Conservation (phyloP, 257 asterid species). For the Nemophila menziesii region DNA sequence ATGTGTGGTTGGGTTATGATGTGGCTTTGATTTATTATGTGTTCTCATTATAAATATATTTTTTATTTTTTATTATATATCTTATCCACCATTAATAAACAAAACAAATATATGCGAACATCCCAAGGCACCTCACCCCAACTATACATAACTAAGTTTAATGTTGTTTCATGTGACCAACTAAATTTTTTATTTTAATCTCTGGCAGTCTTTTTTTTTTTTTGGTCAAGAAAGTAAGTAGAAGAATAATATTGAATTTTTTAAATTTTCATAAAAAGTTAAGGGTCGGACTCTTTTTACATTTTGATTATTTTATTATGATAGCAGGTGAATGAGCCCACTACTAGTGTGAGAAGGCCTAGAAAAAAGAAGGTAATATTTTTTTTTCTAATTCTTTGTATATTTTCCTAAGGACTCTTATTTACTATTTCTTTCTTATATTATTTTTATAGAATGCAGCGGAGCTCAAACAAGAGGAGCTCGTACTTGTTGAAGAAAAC, state of each 20-base stretch:
- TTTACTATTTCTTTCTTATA: background rate
- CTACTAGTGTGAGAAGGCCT: constrained; percentile 35
- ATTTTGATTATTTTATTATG: constrained; percentile 20
- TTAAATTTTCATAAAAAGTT: background rate
- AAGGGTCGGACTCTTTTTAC: background rate
- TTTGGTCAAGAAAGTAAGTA: background rate
- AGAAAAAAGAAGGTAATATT: constrained; percentile 59
- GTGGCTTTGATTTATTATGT: constrained; percentile 8
- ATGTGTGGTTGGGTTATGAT: constrained; percentile 11
- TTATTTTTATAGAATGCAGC: constrained; percentile 46
- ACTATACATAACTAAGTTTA: constrained; percentile 1
- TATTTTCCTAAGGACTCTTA: no score
- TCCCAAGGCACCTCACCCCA: constrained; percentile 31
- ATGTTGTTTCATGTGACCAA: background rate
- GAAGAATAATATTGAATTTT: background rate
- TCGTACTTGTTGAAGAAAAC: constrained; percentile 41
- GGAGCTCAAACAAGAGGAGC: constrained; percentile 55
- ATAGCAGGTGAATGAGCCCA: constrained; percentile 21
- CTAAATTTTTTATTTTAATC: no score
- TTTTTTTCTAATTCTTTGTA: background rate
- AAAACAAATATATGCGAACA: constrained; percentile 19
- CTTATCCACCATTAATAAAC: no score
- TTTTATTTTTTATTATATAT: no score
- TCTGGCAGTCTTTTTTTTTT: no score
- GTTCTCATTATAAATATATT: background rate